A percentile compares a stretch with the other conserved stretches of the same genome.
Conservation (phyloP, 768 basidiomycete genomes). For the Cystobasidium onofrii region DNA sequence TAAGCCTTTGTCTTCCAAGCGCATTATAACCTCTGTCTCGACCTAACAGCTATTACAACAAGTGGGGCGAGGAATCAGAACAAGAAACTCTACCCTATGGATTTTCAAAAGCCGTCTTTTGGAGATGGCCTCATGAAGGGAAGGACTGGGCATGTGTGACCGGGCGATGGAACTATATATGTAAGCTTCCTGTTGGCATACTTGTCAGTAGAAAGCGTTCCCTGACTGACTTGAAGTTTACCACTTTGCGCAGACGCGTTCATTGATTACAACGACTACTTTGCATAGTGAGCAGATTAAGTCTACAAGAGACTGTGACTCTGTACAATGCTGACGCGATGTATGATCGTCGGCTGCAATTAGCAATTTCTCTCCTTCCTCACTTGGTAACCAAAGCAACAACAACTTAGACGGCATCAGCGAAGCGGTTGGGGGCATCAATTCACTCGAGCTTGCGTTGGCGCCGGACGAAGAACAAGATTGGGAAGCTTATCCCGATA, state of each 20-base stretch:
- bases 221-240: background rate
- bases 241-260: slow-evolving; percentile 8
- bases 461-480: background rate
- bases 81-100: slow-evolving; percentile 16
- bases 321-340: background rate
- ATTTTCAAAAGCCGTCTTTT: slow-evolving; percentile 22
- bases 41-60: too few species aligned
- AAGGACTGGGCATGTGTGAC: slow-evolving; percentile 25
- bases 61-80: slow-evolving; percentile 24
- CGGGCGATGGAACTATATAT: slow-evolving; percentile 10
- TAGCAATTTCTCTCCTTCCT: slow-evolving; percentile 15
- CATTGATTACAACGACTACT: slow-evolving; percentile 30
- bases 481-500: background rate
- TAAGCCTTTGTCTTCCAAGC: background rate
- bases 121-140: slow-evolving; percentile 16
- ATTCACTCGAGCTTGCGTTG: slow-evolving; percentile 3
- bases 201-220: background rate
- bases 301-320: background rate
- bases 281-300: slow-evolving; percentile 17
- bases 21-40: too few species aligned
- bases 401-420: slow-evolving; percentile 18
- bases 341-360: background rate
- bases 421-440: slow-evolving; percentile 25
- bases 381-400: background rate
- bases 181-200: background rate